Base-by-base conservation (phyloP, 2,329 filamentous ascomycete species). In the Trichoderma brevicompactum region DNA sequence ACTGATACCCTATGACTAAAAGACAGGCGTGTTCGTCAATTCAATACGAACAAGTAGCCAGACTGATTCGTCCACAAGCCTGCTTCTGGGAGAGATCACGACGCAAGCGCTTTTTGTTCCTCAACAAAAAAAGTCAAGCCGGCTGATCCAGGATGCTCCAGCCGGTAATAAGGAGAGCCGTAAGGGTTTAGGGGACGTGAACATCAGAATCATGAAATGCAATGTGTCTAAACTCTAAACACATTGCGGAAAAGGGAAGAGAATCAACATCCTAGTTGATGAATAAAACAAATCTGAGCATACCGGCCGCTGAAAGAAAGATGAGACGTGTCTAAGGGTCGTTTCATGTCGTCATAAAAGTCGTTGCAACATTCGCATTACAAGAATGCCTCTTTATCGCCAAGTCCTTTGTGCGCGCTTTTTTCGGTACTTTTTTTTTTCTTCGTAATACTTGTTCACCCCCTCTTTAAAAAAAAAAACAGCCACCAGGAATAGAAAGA, bases 331-430 rank as follows among this genome's bases (percentile, higher is more conserved):
- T 66, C 65, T 66, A 69, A 52, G 56, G 34, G 63, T 69, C 69
- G 68, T 70, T 68, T 70, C 69, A 62, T 69, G 64, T 72, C 70
- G 66, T 72, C 67, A 68, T 72, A 67, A 68, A 50, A 69, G 64
- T 72, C 71, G 69, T 73, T 66, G 65, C 64, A 70, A 69, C 58
- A 41, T 66, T 67, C 66, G 19, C 53, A 50, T 48, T 43, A 62
- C 63, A 60, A 64, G 40, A 34, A 64, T 53, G 50, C 44, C 48
- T 40, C 52, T 44, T 56, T 44, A 44, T 64, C 60, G 48, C 52
- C 28, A 59, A 52, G 17, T 50, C 40, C 17, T 53, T 44, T n/a
- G 43, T 58, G 40, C 15, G 66, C 66, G 67, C 34, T 19, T 60
- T 49, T 60, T 36, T 50, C 43, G n/a, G 43, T 60, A 32, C 38